Conservation (phyloP, 1,284 basidiomycete genomes). For the Sanguinoderma infundibulare region DNA sequence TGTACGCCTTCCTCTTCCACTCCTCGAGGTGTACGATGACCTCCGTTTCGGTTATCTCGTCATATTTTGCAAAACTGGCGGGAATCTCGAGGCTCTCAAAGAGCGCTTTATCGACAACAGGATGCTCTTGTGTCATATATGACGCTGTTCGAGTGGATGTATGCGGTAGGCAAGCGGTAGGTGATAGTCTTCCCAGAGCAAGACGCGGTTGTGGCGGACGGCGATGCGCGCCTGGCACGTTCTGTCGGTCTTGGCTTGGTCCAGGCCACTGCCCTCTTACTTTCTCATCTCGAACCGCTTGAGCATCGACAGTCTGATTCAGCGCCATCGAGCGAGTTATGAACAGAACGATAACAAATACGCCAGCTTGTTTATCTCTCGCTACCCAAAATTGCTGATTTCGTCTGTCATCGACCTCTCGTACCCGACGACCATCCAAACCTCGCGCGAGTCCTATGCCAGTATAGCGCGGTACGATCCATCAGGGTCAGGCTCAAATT, state of each 20-base stretch:
- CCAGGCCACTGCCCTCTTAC: not conserved
- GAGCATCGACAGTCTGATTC: not conserved
- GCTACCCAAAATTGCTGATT: not conserved
- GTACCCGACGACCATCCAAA: constrained; percentile 81
- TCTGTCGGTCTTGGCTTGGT: not conserved
- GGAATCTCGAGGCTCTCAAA: constrained; percentile 27
- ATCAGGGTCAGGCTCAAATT: too few species aligned
- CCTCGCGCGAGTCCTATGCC: constrained; percentile 82
- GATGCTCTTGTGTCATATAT: not conserved
- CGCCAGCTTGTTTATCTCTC: constrained; percentile 19
- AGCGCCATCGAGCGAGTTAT: constrained; percentile 23
- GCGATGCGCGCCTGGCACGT: not conserved
- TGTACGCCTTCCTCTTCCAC: constrained; percentile 37
- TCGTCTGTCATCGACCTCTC: constrained; percentile 51
- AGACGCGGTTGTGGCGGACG: not conserved
- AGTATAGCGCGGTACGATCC: constrained; percentile 85
- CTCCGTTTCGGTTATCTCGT: constrained; percentile 27
- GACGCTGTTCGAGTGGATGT: too few species aligned
- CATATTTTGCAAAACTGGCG: constrained; percentile 28
- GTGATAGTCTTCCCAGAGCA: not conserved
- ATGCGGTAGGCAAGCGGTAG: not conserved
- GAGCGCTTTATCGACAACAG: not conserved
- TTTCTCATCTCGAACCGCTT: not conserved
- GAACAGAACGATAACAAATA: constrained; percentile 47
- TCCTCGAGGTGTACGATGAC: constrained; percentile 30